Base-by-base conservation (phyloP, 1,139 yeast species). In the Blastobotrys proliferans region DNA sequence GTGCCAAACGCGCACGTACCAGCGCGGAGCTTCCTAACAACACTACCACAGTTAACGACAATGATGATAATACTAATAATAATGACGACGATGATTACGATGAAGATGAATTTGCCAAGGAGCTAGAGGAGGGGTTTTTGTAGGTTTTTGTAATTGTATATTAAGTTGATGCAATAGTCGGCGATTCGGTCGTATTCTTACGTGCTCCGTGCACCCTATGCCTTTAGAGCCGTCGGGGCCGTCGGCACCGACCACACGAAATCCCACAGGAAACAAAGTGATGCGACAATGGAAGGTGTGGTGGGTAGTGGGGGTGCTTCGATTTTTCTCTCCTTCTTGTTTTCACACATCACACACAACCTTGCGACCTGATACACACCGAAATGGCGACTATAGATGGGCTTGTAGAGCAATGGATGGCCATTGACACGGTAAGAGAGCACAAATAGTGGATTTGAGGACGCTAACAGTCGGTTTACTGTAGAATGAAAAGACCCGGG, bases 401-500 rank as follows among this genome's bases (percentile, higher is more conserved):
- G 20, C 58, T 76, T 22, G 80, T 74, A 3, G 56, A 66, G 8
- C 63, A 72, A 42, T 79, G 83, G 83, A 57, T 74, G 11, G 61
- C 60, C 6, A 55, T 74, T 6, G 80, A 75, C 51, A 57, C 42
- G 5, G 38, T 35, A 44, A 21, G 69, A 63, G 44, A 24, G 66
- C 53, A 3, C n/a, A 21, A 6, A 8, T 16, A 8, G 9, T 13
- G 20, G 22, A 10, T 13, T 8, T 27, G n/a, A 18, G 16, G 18
- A 6, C 30, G 8, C 18, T 14, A 10, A 18, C 6, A 3, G 13
- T 31, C 24, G 16, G 22, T 25, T 17, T 6, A 26, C 30, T 31
- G 25, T 36, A 62, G 63, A 80, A 85, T 53, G 73, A 75, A 5
- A 57, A 55, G 6, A 77, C 94, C 1, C 65, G 78, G 38, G 49